Percentiles rank a stretch among this genome's conserved stretches.
These are phyloP conservation scores for Oryza meridionalis DNA, from an alignment of 176 grass and related monocot species.

Conservation along the genomic window DNA sequence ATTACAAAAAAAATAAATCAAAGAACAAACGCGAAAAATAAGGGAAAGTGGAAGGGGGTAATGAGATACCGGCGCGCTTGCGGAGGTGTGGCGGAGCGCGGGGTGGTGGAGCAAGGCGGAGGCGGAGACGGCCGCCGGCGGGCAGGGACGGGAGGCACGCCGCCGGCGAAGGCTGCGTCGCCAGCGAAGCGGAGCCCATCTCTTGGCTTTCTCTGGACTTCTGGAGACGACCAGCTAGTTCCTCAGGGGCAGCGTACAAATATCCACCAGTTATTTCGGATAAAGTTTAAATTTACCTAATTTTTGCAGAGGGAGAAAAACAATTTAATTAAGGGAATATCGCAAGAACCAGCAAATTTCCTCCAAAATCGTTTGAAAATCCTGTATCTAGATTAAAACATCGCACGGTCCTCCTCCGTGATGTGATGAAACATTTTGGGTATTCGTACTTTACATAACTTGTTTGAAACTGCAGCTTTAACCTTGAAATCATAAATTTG, in stretches of 20 bases:
- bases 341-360: not conserved
- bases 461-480: not conserved
- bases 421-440: no score
- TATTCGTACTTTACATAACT: not conserved
- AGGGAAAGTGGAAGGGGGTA: not conserved
- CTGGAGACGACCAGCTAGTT: not conserved
- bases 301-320: not conserved
- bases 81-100: not conserved
- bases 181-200: conserved; percentile 42
- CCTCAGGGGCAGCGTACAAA: not conserved
- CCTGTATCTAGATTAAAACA: no score
- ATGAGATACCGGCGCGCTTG: not conserved
- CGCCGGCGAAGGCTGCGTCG: conserved; percentile 40
- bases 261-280: not conserved
- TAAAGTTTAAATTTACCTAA: not conserved
- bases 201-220: not conserved
- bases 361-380: not conserved
- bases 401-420: not conserved
- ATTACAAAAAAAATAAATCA: not conserved
- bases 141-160: conserved; percentile 22
- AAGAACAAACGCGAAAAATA: not conserved
- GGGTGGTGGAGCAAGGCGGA: not conserved
- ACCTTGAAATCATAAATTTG: not conserved
- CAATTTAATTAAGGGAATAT: not conserved
- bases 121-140: not conserved